Percentiles rank a stretch among this genome's conserved stretches.
phyloP scores from a whole-genome alignment of 1,139 yeast genomes.

The Candida anutae region DNA sequence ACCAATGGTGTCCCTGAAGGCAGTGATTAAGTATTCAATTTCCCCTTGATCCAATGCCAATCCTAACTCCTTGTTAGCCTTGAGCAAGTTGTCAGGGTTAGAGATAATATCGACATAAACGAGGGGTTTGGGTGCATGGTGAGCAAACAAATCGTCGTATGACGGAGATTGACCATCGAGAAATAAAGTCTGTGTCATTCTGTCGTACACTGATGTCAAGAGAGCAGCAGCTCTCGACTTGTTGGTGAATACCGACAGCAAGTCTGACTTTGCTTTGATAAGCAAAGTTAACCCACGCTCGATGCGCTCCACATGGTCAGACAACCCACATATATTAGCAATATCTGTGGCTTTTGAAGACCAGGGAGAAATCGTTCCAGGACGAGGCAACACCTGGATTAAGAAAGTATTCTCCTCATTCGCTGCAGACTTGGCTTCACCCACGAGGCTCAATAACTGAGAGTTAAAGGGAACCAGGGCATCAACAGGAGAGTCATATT shows the following conservation, averaged over 20 bases:
- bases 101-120: conserved; percentile 60
- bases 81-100: conserved; percentile 54
- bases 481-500: conserved; percentile 68
- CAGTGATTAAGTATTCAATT: conserved; percentile 75
- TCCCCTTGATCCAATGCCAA: conserved; percentile 91
- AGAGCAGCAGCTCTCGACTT: conserved; percentile 20
- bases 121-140: conserved; percentile 79
- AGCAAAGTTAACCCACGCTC: conserved; percentile 84
- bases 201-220: conserved; percentile 72
- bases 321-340: conserved; percentile 79
- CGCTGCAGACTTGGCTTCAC: no score
- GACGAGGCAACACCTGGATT: conserved; percentile 78
- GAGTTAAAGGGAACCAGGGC: conserved; percentile 39
- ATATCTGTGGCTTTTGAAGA: conserved; percentile 97
- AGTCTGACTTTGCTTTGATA: conserved; percentile 55
- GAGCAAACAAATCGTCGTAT: conserved; percentile 64
- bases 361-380: conserved; percentile 99
- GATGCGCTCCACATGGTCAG: conserved; percentile 62
- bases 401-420: conserved; percentile 46
- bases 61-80: conserved; percentile 80
- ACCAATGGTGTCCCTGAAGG: conserved; percentile 65
- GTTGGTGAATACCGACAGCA: conserved; percentile 17
- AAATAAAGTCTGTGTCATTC: conserved; percentile 85
- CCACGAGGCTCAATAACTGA: conserved; percentile 32
- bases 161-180: conserved; percentile 50